These are phyloP conservation scores for Naganishia albida DNA, from an alignment of 1,284 basidiomycete species.

Conservation along the genomic window DNA sequence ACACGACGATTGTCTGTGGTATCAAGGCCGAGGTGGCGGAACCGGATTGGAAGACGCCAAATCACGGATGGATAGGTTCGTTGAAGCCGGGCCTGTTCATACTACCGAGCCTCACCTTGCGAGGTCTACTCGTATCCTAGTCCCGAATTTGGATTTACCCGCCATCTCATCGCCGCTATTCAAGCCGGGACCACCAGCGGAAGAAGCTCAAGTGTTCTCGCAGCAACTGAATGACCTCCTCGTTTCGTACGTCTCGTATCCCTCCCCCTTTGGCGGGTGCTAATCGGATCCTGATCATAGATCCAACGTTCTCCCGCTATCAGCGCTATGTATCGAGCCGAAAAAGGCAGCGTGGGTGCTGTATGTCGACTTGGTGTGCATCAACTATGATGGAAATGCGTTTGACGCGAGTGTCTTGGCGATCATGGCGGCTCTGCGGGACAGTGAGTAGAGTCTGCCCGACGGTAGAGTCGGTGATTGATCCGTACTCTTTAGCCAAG, in stretches of 20 bases:
- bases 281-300: conserved; percentile 53
- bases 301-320: conserved; percentile 66
- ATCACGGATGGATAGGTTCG: conserved; percentile 78
- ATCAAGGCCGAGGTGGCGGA: conserved; percentile 92
- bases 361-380: conserved; percentile 89
- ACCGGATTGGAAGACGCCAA: conserved; percentile 73
- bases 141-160: conserved; percentile 85
- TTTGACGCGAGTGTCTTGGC: conserved; percentile 88
- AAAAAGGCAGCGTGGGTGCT: conserved; percentile 84
- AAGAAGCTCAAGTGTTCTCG: conserved; percentile 86
- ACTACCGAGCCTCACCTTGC: not conserved
- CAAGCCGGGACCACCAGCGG: conserved; percentile 88
- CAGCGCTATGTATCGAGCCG: conserved; percentile 74
- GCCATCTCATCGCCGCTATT: conserved; percentile 89
- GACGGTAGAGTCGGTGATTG: not conserved
- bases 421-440: conserved; percentile 78
- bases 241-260: conserved; percentile 60
- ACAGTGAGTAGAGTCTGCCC: conserved; percentile 61
- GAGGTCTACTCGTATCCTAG: conserved; percentile 50
- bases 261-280: not conserved
- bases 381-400: conserved; percentile 94
- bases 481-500: conserved; percentile 58
- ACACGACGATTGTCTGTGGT: conserved; percentile 88
- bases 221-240: conserved; percentile 76
- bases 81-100: conserved; percentile 17